Conservation (phyloP, 2,329 filamentous ascomycete species). For the Pseudocercospora pini-densiflorae region DNA sequence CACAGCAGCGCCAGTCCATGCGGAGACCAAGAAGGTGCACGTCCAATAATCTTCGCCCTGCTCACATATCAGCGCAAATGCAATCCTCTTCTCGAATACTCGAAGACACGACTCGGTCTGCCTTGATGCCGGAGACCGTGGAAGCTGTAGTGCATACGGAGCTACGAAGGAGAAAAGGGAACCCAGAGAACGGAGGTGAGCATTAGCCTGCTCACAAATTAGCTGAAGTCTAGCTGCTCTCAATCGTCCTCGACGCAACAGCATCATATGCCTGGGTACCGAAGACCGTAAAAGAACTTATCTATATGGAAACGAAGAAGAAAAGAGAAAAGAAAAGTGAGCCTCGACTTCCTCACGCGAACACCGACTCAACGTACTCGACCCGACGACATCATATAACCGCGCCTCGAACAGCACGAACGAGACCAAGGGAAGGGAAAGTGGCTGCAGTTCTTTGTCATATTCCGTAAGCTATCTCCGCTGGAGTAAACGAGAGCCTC, state of each 20-base stretch:
- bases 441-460: background rate
- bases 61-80: too few relatives aligned
- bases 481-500: constrained; percentile 5
- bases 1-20: too few relatives aligned
- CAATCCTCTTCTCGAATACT: too few relatives aligned
- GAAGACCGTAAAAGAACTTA: background rate
- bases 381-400: background rate
- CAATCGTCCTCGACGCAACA: background rate
- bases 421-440: background rate
- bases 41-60: background rate
- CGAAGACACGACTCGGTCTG: too few relatives aligned
- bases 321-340: background rate
- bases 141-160: too few relatives aligned
- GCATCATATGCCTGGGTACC: background rate
- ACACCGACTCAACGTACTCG: background rate
- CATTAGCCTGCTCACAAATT: too few relatives aligned
- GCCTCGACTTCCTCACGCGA: background rate
- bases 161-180: too few relatives aligned
- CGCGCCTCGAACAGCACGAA: background rate
- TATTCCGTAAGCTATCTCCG: constrained; percentile 5
- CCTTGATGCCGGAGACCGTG: too few relatives aligned
- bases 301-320: background rate
- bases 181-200: too few relatives aligned
- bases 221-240: too few relatives aligned
- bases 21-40: too few relatives aligned